Conservation (phyloP, 2,329 filamentous ascomycete genomes). For the Graphilbum sp. region DNA sequence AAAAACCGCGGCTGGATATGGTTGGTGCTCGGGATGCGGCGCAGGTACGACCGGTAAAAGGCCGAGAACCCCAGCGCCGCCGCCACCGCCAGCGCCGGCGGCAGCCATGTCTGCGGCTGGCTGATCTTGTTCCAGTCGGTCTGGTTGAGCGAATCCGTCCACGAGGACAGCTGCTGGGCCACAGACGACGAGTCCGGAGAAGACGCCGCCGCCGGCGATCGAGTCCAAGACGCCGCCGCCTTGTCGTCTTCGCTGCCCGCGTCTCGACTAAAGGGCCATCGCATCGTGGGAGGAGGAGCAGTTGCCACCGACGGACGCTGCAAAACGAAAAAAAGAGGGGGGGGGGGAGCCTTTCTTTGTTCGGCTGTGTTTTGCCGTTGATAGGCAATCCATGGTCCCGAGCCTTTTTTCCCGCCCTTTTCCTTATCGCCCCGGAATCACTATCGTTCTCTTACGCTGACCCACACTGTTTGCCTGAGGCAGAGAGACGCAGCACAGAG, state of each 20-base stretch:
- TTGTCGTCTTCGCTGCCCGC: constrained; percentile 2
- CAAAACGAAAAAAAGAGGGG: neutral
- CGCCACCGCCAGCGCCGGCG: constrained; percentile 35
- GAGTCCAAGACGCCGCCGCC: neutral
- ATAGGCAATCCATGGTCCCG: neutral
- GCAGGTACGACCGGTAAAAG: constrained; percentile 61
- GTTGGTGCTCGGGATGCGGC: constrained; percentile 63
- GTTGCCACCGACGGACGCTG: neutral
- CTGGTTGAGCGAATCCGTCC: constrained; percentile 25
- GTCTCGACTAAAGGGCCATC: constrained; percentile 4
- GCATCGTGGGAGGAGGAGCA: constrained; percentile 5
- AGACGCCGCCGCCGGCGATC: too few relatives aligned
- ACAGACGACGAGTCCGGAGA: neutral
- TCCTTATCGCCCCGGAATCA: constrained; percentile 1
- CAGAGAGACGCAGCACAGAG: too few relatives aligned
- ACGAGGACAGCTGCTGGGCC: constrained; percentile 12
- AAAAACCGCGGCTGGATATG: constrained; percentile 64
- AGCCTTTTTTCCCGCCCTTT: constrained; percentile 1
- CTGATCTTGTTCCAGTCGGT: constrained; percentile 37
- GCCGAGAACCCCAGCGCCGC: constrained; percentile 36
- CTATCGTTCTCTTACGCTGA: too few relatives aligned
- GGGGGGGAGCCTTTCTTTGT: neutral
- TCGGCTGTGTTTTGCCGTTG: neutral
- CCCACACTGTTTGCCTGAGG: too few relatives aligned
- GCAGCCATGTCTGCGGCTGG: constrained; percentile 36